Evolutionary conservation across 2,329 filamentous ascomycete species (phyloP).

Genomic region (Scytalidium lignicola): DNA sequence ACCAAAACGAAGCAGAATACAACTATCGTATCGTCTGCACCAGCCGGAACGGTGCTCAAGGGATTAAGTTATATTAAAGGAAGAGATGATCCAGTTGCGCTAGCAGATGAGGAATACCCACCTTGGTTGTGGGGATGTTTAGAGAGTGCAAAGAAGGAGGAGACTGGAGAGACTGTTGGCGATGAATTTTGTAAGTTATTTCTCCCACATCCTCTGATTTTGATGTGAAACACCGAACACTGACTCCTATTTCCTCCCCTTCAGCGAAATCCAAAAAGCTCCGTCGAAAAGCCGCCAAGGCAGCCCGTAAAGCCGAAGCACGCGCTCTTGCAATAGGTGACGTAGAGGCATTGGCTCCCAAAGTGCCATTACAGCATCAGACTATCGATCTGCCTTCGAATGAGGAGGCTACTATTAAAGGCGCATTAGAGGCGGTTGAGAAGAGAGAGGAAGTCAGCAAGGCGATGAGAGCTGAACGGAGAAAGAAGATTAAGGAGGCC

Average conservation of each 20-base stretch:
- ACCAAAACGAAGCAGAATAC: not conserved
- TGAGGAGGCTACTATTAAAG: slow-evolving; percentile 27
- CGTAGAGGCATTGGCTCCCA: slow-evolving; percentile 57
- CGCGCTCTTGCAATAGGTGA: slow-evolving; percentile 60
- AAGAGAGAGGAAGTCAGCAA: slow-evolving; percentile 60
- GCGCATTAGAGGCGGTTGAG: slow-evolving; percentile 37
- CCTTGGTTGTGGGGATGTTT: slow-evolving; percentile 74
- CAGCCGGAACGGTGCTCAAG: slow-evolving; percentile 63
- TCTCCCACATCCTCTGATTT: not conserved
- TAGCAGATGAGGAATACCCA: slow-evolving; percentile 72
- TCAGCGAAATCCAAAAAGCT: slow-evolving; percentile 82
- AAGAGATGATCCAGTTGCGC: slow-evolving; percentile 65
- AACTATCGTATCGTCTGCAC: slow-evolving; percentile 38
- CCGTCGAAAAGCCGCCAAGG: slow-evolving; percentile 64
- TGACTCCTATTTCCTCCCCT: not conserved
- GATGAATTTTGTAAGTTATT: slow-evolving; percentile 72
- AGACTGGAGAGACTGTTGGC: slow-evolving; percentile 51
- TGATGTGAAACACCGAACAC: not conserved
- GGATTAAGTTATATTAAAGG: slow-evolving; percentile 77
- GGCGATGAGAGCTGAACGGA: slow-evolving; percentile 70
- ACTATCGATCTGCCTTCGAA: slow-evolving; percentile 63
- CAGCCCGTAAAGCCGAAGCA: slow-evolving; percentile 51
- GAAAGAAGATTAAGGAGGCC: slow-evolving; percentile 73
- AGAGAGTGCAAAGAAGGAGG: slow-evolving; percentile 50
- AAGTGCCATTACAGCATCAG: slow-evolving; percentile 73